phyloP scores from a whole-genome alignment of 208 protist genomes.

The Trypanosomatidae sp. region DNA sequence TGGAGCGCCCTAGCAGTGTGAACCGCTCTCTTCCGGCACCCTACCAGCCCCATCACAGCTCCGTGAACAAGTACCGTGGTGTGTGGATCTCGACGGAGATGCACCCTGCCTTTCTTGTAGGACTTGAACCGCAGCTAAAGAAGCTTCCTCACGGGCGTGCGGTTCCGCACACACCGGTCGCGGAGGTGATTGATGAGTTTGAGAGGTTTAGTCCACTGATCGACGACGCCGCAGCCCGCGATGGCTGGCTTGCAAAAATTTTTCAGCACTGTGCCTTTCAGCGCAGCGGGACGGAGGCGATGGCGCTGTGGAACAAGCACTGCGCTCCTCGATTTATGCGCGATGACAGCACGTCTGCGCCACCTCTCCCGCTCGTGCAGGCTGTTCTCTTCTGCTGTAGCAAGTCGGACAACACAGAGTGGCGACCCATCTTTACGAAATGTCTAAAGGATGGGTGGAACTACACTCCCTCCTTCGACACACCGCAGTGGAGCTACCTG shows the following conservation, averaged over 20 bases:
- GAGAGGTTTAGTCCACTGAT: slow-evolving; percentile 62
- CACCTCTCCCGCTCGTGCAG: slow-evolving; percentile 73
- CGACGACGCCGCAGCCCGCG: slow-evolving; percentile 58
- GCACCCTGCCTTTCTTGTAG: slow-evolving; percentile 74
- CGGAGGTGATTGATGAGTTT: slow-evolving; percentile 81
- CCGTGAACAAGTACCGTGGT: slow-evolving; percentile 81
- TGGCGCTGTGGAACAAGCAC: slow-evolving; percentile 72
- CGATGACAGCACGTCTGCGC: slow-evolving; percentile 27
- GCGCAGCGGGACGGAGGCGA: slow-evolving; percentile 56
- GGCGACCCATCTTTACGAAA: slow-evolving; percentile 73
- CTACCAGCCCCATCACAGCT: slow-evolving; percentile 57
- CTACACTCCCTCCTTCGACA: slow-evolving; percentile 80
- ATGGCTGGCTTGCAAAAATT: slow-evolving; percentile 85
- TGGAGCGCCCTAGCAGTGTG: slow-evolving; percentile 81
- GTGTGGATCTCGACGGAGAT: slow-evolving; percentile 87
- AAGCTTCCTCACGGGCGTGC: slow-evolving; percentile 82
- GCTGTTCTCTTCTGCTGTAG: slow-evolving; percentile 81
- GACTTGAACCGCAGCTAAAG: slow-evolving; percentile 75
- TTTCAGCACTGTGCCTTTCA: slow-evolving; percentile 87
- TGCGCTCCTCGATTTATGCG: slow-evolving; percentile 68
- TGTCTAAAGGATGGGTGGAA: slow-evolving; percentile 87
- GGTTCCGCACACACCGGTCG: slow-evolving; percentile 69
- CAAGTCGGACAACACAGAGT: slow-evolving; percentile 63
- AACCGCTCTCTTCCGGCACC: slow-evolving; percentile 75
- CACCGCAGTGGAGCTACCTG: slow-evolving; percentile 82